Evolutionary conservation across 371 early-diverging fungal genomes (phyloP).

Genomic region (Nematocida ironsii): DNA sequence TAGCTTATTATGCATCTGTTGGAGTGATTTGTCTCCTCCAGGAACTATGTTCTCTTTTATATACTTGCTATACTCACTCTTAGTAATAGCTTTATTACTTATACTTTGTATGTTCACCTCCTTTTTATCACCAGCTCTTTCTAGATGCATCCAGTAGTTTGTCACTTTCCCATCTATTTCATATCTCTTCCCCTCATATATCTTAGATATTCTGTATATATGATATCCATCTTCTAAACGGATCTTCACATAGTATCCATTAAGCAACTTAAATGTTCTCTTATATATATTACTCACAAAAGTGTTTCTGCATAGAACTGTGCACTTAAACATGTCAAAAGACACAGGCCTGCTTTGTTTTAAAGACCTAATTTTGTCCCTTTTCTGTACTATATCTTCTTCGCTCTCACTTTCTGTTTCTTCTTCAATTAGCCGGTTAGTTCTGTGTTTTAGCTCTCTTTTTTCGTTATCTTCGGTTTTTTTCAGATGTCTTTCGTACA

Average conservation of each 20-base stretch:
- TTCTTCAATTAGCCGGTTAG: slow-evolving; percentile 1
- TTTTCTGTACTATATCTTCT: not conserved
- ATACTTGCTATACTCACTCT: slow-evolving; percentile 64
- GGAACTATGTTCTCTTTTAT: slow-evolving; percentile 30
- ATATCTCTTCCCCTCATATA: slow-evolving; percentile 59
- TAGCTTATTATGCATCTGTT: slow-evolving; percentile 24
- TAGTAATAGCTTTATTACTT: slow-evolving; percentile 48
- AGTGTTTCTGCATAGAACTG: slow-evolving; percentile 60
- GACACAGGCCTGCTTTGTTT: not conserved
- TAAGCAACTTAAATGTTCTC: slow-evolving; percentile 42
- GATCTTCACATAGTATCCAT: slow-evolving; percentile 60
- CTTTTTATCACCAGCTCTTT: slow-evolving; percentile 44
- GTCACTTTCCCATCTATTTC: slow-evolving; percentile 48
- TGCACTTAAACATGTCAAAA: slow-evolving; percentile 40
- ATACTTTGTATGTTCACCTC: slow-evolving; percentile 59
- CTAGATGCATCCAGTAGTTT: slow-evolving; percentile 58
- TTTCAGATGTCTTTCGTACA: slow-evolving; percentile 63
- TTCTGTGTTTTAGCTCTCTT: slow-evolving; percentile 56
- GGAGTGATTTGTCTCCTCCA: slow-evolving; percentile 46
- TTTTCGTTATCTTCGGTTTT: slow-evolving; percentile 58
- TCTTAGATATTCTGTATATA: slow-evolving; percentile 58
- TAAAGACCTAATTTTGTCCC: not conserved
- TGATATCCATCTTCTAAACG: slow-evolving; percentile 56
- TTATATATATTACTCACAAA: slow-evolving; percentile 59
- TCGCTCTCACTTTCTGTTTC: slow-evolving; percentile 11